These are phyloP conservation scores for Xanthoconium purpureum DNA, from an alignment of 768 basidiomycete genomes.

Conservation along the genomic window DNA sequence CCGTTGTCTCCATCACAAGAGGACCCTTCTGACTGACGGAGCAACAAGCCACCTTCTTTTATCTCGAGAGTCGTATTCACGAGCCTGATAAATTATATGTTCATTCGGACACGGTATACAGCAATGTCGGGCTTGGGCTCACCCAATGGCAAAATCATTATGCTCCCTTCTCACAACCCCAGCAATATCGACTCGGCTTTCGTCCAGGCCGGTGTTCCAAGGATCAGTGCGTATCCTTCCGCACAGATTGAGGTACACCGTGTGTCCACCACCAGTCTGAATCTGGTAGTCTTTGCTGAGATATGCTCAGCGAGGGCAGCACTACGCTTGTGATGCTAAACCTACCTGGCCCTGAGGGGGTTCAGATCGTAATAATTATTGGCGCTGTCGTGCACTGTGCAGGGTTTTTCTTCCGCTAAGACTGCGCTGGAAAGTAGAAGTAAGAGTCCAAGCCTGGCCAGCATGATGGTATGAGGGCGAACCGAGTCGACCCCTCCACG, in stretches of 20 bases:
- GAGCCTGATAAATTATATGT: slow-evolving; percentile 13
- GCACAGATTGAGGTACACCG: slow-evolving; percentile 65
- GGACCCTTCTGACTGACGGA: slow-evolving; percentile 63
- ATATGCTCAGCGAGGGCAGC: slow-evolving; percentile 7
- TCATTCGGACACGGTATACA: background rate
- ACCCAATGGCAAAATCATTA: slow-evolving; percentile 76
- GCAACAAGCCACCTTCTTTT: slow-evolving; percentile 49
- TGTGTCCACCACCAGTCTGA: slow-evolving; percentile 43
- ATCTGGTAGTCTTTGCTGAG: slow-evolving; percentile 64
- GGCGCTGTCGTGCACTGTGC: slow-evolving; percentile 47
- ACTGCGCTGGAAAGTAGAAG: slow-evolving; percentile 6
- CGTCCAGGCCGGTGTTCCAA: slow-evolving; percentile 54
- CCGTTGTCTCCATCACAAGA: slow-evolving; percentile 47
- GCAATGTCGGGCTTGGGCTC: slow-evolving; percentile 4
- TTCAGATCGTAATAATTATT: slow-evolving; percentile 68
- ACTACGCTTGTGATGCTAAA: background rate
- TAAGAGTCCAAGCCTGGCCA: background rate
- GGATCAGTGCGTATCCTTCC: slow-evolving; percentile 51
- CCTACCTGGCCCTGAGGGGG: slow-evolving; percentile 56
- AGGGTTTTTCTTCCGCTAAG: slow-evolving; percentile 50
- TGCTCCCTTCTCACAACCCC: slow-evolving; percentile 60
- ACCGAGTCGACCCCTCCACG: slow-evolving; percentile 19
- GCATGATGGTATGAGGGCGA: slow-evolving; percentile 14
- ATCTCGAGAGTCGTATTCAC: slow-evolving; percentile 62
- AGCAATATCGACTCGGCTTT: slow-evolving; percentile 49